Evolutionary conservation across 2,329 filamentous ascomycete genomes (phyloP), one percentile per base, ranked within the genome.

Genomic region (Talaromyces sp.): DNA sequence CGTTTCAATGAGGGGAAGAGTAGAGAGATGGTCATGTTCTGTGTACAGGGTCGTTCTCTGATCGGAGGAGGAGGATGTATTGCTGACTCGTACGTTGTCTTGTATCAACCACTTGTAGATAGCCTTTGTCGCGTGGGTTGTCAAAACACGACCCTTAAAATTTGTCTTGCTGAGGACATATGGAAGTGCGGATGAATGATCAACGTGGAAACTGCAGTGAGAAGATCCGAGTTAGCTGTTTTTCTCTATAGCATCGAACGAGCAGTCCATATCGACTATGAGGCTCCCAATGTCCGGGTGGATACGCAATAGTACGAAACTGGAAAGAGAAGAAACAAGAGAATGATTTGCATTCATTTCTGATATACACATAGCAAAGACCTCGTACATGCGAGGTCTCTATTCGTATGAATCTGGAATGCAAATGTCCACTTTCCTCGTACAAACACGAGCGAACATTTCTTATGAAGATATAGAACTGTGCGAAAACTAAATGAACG

Each of bases 101-200:
- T 96, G 91, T 62, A 97, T 97, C 53, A 97, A 85, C 93, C 94
- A 97, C 77, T 97, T 97, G 83, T 99, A 99, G 72, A 99, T 99
- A 66, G 94, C 94, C 75, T 99, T 97, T 48, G 94, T 99, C 1
- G 94, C 91, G 78, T 99, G 94, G 53, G 94, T 99, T 93, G 97
- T 99, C 78, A 97, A 97, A 61, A 97, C 93, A 21, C 92, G 86
- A 51, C 94, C 94, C 64, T 89, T 88, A 79, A 99, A 99, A 74
- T 97, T 97, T 37, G 94, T 97, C 78, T 99, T 99, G 63, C 93
- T 89, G 63, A 99, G 83, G 60, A 99, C 94, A 72, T 97, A 99
- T 45, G 94, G 94, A 48, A 99, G 80, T n/a, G 93, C 96, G 15
- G 93, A 93, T n/a, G 94, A 94, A 78, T 99, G 94, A 70, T 99